These are phyloP conservation scores for Neopestalotiopsis clavispora DNA, from an alignment of 2,329 filamentous ascomycete species.

Conservation along the genomic window DNA sequence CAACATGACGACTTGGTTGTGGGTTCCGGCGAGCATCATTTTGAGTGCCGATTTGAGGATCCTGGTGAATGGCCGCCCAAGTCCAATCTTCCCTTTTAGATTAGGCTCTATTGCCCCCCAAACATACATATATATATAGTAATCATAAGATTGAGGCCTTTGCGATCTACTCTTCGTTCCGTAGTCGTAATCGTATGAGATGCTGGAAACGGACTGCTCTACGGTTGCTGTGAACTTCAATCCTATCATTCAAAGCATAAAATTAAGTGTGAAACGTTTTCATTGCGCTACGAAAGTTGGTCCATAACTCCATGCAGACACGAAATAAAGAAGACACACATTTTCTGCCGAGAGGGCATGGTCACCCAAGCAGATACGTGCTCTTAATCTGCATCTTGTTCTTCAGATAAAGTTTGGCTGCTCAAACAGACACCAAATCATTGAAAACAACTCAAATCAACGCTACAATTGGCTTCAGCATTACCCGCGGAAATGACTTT, in stretches of 20 bases:
- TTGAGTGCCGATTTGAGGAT: constrained; percentile 9
- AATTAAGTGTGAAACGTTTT: not conserved
- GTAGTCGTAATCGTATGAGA: not conserved
- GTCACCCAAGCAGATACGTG: not conserved
- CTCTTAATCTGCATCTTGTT: not conserved
- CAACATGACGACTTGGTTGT: not conserved
- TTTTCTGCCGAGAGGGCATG: not conserved
- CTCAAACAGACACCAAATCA: not conserved
- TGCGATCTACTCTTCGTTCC: not conserved
- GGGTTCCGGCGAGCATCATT: constrained; percentile 10
- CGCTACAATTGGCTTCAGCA: not conserved
- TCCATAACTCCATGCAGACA: not conserved
- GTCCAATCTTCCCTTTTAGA: not conserved
- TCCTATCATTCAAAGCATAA: not conserved
- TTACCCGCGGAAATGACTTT: not conserved
- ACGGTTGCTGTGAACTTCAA: no score
- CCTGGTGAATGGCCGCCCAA: constrained; percentile 10
- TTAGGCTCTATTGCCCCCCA: not conserved
- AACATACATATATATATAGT: not conserved
- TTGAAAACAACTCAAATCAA: not conserved
- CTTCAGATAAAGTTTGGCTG: not conserved
- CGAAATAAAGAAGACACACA: not conserved
- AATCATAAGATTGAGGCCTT: not conserved
- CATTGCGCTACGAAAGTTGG: not conserved
- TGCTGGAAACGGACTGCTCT: no score